A percentile compares a stretch with the other conserved stretches of the same genome.
These are phyloP conservation scores for Eleusine coracana DNA, from an alignment of 176 grass and related monocot species.

Conservation along the genomic window DNA sequence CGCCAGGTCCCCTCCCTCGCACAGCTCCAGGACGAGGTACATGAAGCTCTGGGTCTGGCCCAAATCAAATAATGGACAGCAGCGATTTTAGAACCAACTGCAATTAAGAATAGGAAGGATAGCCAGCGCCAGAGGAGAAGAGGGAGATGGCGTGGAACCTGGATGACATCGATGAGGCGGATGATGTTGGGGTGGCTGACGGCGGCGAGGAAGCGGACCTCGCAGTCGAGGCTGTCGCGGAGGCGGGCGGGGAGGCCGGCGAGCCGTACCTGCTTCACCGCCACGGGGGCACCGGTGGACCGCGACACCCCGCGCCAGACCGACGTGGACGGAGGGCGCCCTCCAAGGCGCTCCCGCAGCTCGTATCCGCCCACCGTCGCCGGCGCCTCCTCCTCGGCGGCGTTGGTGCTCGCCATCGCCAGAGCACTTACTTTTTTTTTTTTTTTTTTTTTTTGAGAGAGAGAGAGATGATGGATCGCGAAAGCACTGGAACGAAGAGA, in stretches of 20 bases:
- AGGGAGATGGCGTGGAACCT: conserved; percentile 5
- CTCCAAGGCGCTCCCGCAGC: conserved; percentile 43
- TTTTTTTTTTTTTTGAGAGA: no score
- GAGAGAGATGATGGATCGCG: neutral
- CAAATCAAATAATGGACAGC: neutral
- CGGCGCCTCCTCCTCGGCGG: neutral
- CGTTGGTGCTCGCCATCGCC: conserved; percentile 12
- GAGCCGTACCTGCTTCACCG: conserved; percentile 65
- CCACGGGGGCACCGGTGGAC: conserved; percentile 34
- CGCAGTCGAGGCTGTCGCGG: conserved; percentile 64
- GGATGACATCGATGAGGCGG: conserved; percentile 60
- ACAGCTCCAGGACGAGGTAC: conserved; percentile 60
- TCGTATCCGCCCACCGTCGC: conserved; percentile 48
- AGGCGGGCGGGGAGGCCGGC: conserved; percentile 45
- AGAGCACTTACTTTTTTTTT: neutral
- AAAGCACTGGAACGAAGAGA: neutral
- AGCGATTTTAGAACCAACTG: no score
- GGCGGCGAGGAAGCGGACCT: conserved; percentile 57
- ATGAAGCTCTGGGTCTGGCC: conserved; percentile 40
- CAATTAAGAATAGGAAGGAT: no score
- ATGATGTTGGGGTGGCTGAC: conserved; percentile 67
- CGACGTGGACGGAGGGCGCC: conserved; percentile 24
- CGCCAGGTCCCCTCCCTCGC: conserved; percentile 50
- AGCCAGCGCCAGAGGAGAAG: no score
- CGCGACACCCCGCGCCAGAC: conserved; percentile 45